Percentiles rank a stretch among this genome's conserved stretches.
Evolutionary conservation across 164 flowering plant species (phyloP).

Genomic region (Chimonanthus salicifolius): DNA sequence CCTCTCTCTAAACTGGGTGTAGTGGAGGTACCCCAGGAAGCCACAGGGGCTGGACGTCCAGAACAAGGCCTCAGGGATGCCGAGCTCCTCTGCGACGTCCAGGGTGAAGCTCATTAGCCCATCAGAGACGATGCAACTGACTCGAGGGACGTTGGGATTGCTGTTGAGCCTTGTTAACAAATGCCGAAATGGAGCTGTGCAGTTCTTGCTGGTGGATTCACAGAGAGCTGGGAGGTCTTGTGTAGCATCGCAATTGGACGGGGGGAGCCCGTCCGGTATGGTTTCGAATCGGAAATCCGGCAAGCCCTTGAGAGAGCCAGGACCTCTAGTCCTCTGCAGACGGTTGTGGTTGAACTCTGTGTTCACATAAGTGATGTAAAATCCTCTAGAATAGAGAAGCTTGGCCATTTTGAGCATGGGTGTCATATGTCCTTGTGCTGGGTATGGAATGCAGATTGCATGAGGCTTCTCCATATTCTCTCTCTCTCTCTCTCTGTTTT

Average conservation of each 20-base stretch:
- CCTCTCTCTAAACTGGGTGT: conserved; percentile 26
- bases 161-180: conserved; percentile 27
- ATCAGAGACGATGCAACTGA: conserved; percentile 42
- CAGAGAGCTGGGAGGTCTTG: conserved; percentile 44
- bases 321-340: conserved; percentile 34
- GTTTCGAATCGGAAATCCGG: conserved; percentile 32
- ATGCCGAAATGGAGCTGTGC: conserved; percentile 26
- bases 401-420: conserved; percentile 43
- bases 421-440: conserved; percentile 43
- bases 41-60: conserved; percentile 56
- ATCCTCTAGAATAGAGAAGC: conserved; percentile 36
- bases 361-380: conserved; percentile 37
- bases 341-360: conserved; percentile 23
- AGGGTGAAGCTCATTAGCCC: conserved; percentile 30
- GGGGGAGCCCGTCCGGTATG: conserved; percentile 51
- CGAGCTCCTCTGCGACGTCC: conserved; percentile 26
- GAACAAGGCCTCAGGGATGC: conserved; percentile 33
- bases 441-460: conserved; percentile 35
- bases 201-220: conserved; percentile 16
- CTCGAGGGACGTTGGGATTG: conserved; percentile 21
- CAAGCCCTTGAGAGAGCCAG: conserved; percentile 23
- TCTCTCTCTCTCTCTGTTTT: not conserved
- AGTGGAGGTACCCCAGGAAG: conserved; percentile 33
- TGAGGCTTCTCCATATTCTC: conserved; percentile 23
- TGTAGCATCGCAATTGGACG: conserved; percentile 28